Conservation (phyloP, 2,329 filamentous ascomycete genomes). For the Dothiorella sarmentorum region DNA sequence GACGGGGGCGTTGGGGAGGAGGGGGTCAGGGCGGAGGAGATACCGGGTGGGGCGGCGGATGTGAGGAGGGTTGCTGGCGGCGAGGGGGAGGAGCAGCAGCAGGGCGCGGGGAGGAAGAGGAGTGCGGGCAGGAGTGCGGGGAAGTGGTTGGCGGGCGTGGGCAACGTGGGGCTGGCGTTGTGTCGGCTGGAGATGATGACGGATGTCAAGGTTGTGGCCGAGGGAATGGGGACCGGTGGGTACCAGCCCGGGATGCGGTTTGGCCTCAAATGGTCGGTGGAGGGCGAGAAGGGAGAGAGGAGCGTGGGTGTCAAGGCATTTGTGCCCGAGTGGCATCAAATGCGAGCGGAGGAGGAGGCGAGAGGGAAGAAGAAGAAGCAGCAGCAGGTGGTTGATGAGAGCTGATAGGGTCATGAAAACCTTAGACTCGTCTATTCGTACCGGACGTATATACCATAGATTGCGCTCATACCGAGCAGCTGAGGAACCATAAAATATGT, state of each 20-base stretch:
- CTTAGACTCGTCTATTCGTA: neutral
- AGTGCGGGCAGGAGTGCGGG: conserved; percentile 56
- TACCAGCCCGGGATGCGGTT: conserved; percentile 58
- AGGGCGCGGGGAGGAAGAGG: conserved; percentile 25
- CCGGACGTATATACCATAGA: neutral
- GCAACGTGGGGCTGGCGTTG: conserved; percentile 81
- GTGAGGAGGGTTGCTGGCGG: conserved; percentile 51
- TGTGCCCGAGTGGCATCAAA: conserved; percentile 71
- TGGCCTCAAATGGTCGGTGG: conserved; percentile 27
- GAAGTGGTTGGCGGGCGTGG: conserved; percentile 67
- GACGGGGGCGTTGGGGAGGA: conserved; percentile 37
- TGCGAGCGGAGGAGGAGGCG: conserved; percentile 35
- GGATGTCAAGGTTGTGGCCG: conserved; percentile 67
- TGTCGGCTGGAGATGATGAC: conserved; percentile 92
- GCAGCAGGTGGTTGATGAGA: neutral
- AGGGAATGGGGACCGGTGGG: conserved; percentile 20
- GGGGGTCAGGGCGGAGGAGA: conserved; percentile 49
- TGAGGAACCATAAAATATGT: neutral
- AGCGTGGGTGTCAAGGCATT: conserved; percentile 55
- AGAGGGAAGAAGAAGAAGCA: conserved; percentile 17
- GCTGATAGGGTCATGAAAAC: neutral
- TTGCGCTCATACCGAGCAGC: neutral
- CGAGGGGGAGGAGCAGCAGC: conserved; percentile 33
- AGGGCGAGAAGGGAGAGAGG: conserved; percentile 17
- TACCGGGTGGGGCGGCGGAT: conserved; percentile 39